Evolutionary conservation across 2,329 filamentous ascomycete species (phyloP).

Genomic region (Byssoonygena ceratinophila): DNA sequence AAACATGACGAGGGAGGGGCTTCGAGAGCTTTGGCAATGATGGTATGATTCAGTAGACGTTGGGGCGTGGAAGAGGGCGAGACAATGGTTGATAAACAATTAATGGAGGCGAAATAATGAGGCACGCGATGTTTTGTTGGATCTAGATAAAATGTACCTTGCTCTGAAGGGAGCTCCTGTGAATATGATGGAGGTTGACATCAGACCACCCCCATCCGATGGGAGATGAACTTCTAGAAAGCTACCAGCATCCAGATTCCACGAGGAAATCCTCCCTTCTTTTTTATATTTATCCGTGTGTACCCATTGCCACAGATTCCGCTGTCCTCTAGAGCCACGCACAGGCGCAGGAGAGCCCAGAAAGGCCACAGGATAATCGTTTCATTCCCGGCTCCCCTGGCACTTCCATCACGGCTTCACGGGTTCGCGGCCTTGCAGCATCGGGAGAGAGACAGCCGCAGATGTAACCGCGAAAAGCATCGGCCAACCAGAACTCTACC

Average conservation of each 20-base stretch:
- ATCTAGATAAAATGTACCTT: not conserved
- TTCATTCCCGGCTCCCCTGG: slow-evolving; percentile 1
- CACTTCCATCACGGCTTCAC: too few species aligned
- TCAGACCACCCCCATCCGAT: slow-evolving; percentile 9
- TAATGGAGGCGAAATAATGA: not conserved
- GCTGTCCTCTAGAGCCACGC: not conserved
- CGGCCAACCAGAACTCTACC: slow-evolving; percentile 1
- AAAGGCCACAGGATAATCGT: slow-evolving; percentile 7
- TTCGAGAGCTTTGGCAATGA: not conserved
- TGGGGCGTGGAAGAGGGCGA: not conserved
- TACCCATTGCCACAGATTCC: slow-evolving; percentile 2
- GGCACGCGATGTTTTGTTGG: slow-evolving; percentile 7
- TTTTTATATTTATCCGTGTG: slow-evolving; percentile 4
- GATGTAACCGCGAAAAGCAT: slow-evolving; percentile 4
- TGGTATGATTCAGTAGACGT: not conserved
- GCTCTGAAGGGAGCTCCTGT: not conserved
- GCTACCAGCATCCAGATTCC: slow-evolving; percentile 1
- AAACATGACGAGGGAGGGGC: slow-evolving; percentile 21
- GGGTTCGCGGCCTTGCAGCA: not conserved
- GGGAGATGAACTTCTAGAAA: not conserved
- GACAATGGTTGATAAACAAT: not conserved
- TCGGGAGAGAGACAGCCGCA: not conserved
- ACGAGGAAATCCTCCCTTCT: not conserved
- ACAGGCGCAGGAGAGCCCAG: not conserved
- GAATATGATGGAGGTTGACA: slow-evolving; percentile 1